Evolutionary conservation across 805 yeast species (phyloP), one percentile per base, ranked within the genome.

Genomic region (Citeromyces nyonsensis): DNA sequence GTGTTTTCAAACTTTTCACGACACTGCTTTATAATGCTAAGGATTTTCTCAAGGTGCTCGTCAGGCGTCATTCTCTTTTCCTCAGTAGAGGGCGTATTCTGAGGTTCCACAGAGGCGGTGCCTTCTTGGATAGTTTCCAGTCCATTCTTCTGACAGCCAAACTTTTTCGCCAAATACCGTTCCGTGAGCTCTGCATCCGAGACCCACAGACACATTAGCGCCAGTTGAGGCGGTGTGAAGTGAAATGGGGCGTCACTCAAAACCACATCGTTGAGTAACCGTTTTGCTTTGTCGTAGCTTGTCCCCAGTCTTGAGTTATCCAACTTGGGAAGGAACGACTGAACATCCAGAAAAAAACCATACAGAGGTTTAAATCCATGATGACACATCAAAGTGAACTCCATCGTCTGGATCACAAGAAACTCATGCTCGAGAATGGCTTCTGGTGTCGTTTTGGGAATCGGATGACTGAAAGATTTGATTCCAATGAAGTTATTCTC

Each of bases 161-260:
- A 76, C 49, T 80, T 82, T 41, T 66, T 61, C 40, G 66, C 64
- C 40, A 88, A 53, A 52, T 86, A 86, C 39, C 71, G 62, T 34
- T 69, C 70, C 2, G 80, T 69, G 26, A 81, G 54, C 15, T 65
- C 69, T 39, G 65, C 71, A 51, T 84, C 81, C 10, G 65, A 69
- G 34, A 66, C 63, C 55, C 78, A 70, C 47, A 86, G 61, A 10
- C 91, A 83, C 0, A 95, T 91, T 33, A 91, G 58, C 1, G 97
- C 95, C 22, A 91, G 82, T 47, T 91, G 98, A 1, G 97, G 95
- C 1, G 99, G 99, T 0, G 97, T 76, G 54, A 57, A 88, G 25
- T 73, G 57, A 43, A 83, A 88, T 6, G 66, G 59, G 3, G 70
- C 86, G 48, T 91, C 95, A 12, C 88, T 73, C 25, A 77, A 57